phyloP scores from a whole-genome alignment of 495 filamentous ascomycete genomes.

The Articulospora tetracladia region DNA sequence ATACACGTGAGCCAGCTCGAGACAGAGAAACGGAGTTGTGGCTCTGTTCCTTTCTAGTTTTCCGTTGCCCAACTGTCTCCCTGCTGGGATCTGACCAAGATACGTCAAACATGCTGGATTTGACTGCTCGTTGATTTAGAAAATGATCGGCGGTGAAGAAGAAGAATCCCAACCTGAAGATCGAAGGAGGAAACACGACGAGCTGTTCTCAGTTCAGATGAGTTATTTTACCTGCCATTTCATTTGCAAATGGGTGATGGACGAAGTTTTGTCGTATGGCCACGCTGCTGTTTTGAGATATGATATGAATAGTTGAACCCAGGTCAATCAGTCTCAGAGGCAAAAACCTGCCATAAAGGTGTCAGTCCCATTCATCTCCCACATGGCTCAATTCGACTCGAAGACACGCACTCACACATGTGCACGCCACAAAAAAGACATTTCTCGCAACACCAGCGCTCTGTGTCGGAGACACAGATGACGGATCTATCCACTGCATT shows the following conservation, averaged over 20 bases:
- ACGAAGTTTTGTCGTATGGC: too few species aligned
- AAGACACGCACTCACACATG: neutral
- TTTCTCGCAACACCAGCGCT: neutral
- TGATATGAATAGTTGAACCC: too few species aligned
- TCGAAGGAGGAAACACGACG: too few species aligned
- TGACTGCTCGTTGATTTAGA: neutral
- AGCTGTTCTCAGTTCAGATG: too few species aligned
- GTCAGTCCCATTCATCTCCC: neutral
- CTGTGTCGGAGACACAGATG: neutral
- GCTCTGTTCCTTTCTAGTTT: constrained; percentile 16
- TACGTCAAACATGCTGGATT: constrained; percentile 44
- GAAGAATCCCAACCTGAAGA: neutral
- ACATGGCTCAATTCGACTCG: neutral
- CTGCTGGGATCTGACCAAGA: constrained; percentile 42
- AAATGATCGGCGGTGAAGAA: neutral
- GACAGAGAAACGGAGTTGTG: neutral
- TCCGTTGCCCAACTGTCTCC: constrained; percentile 41
- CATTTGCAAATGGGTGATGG: too few species aligned
- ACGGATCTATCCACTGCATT: neutral
- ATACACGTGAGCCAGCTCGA: constrained; percentile 11
- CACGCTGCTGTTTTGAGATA: neutral
- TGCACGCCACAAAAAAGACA: neutral
- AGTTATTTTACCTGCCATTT: too few species aligned
- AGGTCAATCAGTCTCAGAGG: too few species aligned
- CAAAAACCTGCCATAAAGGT: too few species aligned